Evolutionary conservation across 2,329 filamentous ascomycete genomes (phyloP), one percentile per base, ranked within the genome.

Genomic region (Penicillium polonicum): DNA sequence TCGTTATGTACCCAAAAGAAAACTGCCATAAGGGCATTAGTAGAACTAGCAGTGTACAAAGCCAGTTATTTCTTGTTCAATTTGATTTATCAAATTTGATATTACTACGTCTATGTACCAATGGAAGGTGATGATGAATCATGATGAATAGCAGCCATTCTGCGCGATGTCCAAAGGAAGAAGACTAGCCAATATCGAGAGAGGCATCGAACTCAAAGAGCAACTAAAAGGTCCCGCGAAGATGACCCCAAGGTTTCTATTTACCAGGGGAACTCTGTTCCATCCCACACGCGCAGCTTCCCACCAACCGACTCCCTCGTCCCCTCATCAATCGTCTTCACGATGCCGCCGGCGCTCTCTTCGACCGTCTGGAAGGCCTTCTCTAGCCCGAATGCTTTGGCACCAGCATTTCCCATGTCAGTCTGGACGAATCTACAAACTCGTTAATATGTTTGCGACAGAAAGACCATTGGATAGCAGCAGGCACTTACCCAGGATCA

Each of bases 401-500:
- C 67, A 3, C 51, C 64, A 5, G 35, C 23, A 43, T 68, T 66
- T 9, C 68, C 68, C 31, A 66, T 45, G 1, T 66, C 66, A 2
- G 67, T 68, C 45, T 65, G 64, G 8, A 68, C 65, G 61, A 58
- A 67, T 9, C 64, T 66, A 41, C 7, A 21, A 17, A 6, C 19
- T 23, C 2, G 10, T 48, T 23, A 48, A 33, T 21, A 33, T 33
- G 12, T 19, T 10, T 44, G 5, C 10, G 10, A 29, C 42, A 12
- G 2, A 33, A 33, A 3, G 44, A 21, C 7, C 12, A 21, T 33
- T 33, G 4, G 12, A 33, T 2, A 29, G n/a, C 0, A 42, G 7
- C 13, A 21, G 21, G 6, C 27, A 51, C 36, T 12, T 33, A 51
- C 48, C 48, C 48, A 51, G 48, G 48, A 31, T 51, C 48, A 9